These are phyloP conservation scores for Parathielavia appendiculata DNA, from an alignment of 495 filamentous ascomycete genomes.

Conservation along the genomic window DNA sequence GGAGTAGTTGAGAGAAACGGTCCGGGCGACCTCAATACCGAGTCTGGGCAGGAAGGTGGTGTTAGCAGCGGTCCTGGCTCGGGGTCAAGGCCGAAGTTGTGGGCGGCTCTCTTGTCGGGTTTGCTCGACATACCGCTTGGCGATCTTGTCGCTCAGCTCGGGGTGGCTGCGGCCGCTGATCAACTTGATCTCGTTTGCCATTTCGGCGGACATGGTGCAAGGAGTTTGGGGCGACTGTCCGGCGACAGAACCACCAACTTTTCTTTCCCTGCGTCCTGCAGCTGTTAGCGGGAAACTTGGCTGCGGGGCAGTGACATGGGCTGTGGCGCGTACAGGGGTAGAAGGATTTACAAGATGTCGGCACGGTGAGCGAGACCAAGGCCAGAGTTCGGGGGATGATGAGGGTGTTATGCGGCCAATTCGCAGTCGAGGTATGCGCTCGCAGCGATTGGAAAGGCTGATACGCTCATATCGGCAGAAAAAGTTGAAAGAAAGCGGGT, in stretches of 20 bases:
- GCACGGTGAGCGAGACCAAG: neutral
- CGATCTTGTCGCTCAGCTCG: constrained; percentile 79
- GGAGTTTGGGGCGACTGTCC: constrained; percentile 17
- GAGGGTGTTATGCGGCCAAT: constrained; percentile 3
- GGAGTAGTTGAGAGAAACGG: constrained; percentile 90
- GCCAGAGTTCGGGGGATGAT: neutral
- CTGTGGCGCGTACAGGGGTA: constrained; percentile 11
- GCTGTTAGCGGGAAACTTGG: constrained; percentile 30
- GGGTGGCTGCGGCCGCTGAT: constrained; percentile 96
- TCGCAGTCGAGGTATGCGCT: constrained; percentile 4
- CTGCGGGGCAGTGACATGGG: constrained; percentile 20
- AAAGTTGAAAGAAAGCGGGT: constrained; percentile 35
- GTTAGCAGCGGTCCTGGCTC: neutral
- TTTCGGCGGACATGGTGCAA: constrained; percentile 42
- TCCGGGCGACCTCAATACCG: constrained; percentile 92
- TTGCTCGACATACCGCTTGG: constrained; percentile 65
- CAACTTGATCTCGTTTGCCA: constrained; percentile 88
- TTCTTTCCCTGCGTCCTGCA: constrained; percentile 17
- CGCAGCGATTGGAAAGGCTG: constrained; percentile 10
- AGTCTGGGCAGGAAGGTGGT: constrained; percentile 49
- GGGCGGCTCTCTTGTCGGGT: no score
- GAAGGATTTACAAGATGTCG: neutral
- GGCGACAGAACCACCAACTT: constrained; percentile 21
- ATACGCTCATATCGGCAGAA: constrained; percentile 24
- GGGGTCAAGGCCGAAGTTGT: no score